Percentiles rank a stretch among this genome's conserved stretches.
These are phyloP conservation scores for Pseudogymnoascus sp. DNA, from an alignment of 2,329 filamentous ascomycete species.

Conservation along the genomic window DNA sequence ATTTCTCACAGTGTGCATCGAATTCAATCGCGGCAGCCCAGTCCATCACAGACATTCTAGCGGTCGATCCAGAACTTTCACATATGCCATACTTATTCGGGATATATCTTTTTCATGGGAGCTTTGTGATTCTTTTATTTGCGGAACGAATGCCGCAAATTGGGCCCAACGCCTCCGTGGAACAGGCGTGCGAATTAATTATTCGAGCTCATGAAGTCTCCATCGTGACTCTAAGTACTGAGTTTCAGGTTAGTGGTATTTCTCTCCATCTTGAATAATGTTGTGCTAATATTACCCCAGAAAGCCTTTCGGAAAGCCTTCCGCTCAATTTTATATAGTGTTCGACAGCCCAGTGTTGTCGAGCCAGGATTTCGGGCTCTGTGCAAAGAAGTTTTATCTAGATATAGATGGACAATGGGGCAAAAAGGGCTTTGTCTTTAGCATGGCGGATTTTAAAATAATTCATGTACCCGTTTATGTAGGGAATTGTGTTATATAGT, in stretches of 20 bases:
- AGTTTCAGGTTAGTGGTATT: slow-evolving; percentile 32
- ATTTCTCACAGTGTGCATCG: slow-evolving; percentile 38
- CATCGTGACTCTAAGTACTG: slow-evolving; percentile 41
- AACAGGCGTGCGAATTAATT: slow-evolving; percentile 41
- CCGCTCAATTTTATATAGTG: not conserved
- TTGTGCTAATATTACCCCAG: not conserved
- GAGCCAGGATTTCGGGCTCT: not conserved
- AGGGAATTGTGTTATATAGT: not conserved
- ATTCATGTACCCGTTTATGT: not conserved
- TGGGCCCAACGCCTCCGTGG: slow-evolving; percentile 37
- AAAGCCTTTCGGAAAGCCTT: not conserved
- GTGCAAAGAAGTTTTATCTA: not conserved
- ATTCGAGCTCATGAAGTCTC: slow-evolving; percentile 43
- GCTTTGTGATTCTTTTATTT: slow-evolving; percentile 41
- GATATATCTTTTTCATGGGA: slow-evolving; percentile 43
- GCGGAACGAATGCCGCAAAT: slow-evolving; percentile 40
- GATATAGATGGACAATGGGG: not conserved
- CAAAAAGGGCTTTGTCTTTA: not conserved
- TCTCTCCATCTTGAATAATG: not conserved
- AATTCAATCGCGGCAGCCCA: slow-evolving; percentile 40
- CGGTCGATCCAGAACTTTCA: slow-evolving; percentile 40
- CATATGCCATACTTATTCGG: slow-evolving; percentile 47
- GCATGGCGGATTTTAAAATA: not conserved
- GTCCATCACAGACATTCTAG: slow-evolving; percentile 37
- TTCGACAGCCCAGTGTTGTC: not conserved